phyloP scores from a whole-genome alignment of 2,329 filamentous ascomycete species.

The Pyrenophora seminiperda region DNA sequence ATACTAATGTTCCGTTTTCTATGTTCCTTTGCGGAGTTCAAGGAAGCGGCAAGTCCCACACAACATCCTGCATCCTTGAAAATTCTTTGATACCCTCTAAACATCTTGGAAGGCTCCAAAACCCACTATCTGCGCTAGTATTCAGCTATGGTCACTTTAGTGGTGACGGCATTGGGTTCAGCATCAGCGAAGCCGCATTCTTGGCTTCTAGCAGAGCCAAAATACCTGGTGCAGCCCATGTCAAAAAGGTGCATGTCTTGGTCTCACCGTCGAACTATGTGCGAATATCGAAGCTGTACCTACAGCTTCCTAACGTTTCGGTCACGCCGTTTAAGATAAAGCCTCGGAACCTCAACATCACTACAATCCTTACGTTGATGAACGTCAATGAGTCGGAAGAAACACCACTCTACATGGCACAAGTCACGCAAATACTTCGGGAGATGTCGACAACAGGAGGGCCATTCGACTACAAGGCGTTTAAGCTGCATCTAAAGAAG shows the following conservation, averaged over 20 bases:
- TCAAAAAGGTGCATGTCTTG: conserved; percentile 7
- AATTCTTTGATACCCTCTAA: conserved; percentile 52
- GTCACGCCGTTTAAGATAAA: conserved; percentile 57
- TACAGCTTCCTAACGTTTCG: conserved; percentile 47
- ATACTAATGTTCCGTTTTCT: conserved; percentile 62
- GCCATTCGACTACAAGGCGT: neutral
- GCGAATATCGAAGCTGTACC: conserved; percentile 27
- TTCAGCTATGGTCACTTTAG: conserved; percentile 59
- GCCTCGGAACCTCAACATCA: conserved; percentile 56
- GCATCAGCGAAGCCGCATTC: conserved; percentile 63
- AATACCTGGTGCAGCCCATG: conserved; percentile 23
- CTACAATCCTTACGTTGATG: conserved; percentile 51
- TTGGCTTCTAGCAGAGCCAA: conserved; percentile 49
- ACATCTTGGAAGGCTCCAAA: conserved; percentile 52
- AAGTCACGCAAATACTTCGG: conserved; percentile 9
- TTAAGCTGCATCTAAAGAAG: neutral
- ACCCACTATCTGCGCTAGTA: conserved; percentile 63
- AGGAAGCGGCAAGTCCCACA: conserved; percentile 67
- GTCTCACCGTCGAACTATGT: conserved; percentile 29
- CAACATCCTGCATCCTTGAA: conserved; percentile 60
- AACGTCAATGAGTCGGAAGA: conserved; percentile 18
- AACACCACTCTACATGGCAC: conserved; percentile 59
- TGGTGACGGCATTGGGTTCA: conserved; percentile 53
- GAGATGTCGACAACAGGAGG: neutral
- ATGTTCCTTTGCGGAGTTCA: conserved; percentile 68